Base-by-base conservation (phyloP, 495 filamentous ascomycete genomes). In the Tuber borchii region DNA sequence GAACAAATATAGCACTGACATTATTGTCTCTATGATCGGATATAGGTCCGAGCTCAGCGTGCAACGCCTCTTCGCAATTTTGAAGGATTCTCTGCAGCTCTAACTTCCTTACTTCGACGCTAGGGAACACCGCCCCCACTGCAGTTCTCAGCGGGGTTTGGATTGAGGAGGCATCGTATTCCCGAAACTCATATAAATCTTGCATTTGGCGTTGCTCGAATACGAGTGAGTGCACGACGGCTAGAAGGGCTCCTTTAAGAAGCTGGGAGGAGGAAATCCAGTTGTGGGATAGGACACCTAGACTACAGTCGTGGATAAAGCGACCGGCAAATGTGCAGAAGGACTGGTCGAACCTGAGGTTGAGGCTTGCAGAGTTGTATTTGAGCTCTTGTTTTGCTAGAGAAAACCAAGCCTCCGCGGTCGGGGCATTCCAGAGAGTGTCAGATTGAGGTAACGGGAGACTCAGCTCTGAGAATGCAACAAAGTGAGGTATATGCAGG, bases 251-350 rank as follows among this genome's bases (percentile, higher is more conserved):
- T 17, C 56, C 56, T 65, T 65, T 65, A 65, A 65, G 56, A 65
- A 65, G 56, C 26, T 34, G 56, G 31, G 56, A 65, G 31, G 56
- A 65, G 26, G 56, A 65, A 65, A 65, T 34, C 56, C 56, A 65
- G 26, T 65, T 65, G 14, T 34, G 56, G 56, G 56, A 65, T 17
- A 65, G 26, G 56, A 65, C 14, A 34, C 56, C 56, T 17, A 12
- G 56, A 34, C 56, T 65, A 65, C 56, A 65, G 56, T 65, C 56
- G 26, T 34, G 56, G 26, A 65, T 65, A 34, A 65, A 65, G 26
- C 56, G 56, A 65, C 56, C 56, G 26, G 56, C 56, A 65, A 65
- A 65, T 31, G 56, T 65, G 26, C 56, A 65, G 56, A 65, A 65
- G 56, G 56, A 65, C 26, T 65, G 56, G 14, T 65, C 56, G 31